Conservation (phyloP, 805 yeast species). For the Candida rishiriensis region DNA sequence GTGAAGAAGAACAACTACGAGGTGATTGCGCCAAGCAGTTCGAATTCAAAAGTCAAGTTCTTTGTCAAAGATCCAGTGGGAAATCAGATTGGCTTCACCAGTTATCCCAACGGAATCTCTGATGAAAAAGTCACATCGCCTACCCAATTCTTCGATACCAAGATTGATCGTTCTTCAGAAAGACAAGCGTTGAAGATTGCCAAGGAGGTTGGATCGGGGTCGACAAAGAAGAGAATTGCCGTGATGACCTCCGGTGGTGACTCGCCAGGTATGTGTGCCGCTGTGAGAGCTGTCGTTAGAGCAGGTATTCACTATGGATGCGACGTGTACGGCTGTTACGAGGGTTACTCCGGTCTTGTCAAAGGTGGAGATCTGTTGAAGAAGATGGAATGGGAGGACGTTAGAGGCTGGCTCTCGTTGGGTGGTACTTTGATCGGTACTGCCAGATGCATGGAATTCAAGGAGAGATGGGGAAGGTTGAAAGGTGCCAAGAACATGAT, state of each 20-base stretch:
- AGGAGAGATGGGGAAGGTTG: constrained; percentile 62
- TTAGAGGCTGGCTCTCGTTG: constrained; percentile 84
- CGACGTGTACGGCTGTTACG: constrained; percentile 86
- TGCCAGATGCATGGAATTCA: constrained; percentile 68
- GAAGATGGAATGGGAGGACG: constrained; percentile 89
- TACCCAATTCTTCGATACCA: constrained; percentile 5
- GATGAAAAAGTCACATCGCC: constrained; percentile 7
- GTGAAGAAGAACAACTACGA: constrained; percentile 16
- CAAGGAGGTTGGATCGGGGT: constrained; percentile 2
- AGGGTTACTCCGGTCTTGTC: constrained; percentile 93
- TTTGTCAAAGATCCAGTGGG: constrained; percentile 64
- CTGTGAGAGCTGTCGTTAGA: constrained; percentile 91
- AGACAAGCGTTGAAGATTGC: background rate
- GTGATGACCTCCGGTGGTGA: constrained; percentile 99
- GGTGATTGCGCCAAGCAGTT: constrained; percentile 10
- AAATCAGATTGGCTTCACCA: constrained; percentile 51
- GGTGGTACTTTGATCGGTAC: constrained; percentile 98
- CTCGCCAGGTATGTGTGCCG: constrained; percentile 98
- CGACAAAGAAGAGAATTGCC: constrained; percentile 49
- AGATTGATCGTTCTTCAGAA: background rate
- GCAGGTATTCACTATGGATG: constrained; percentile 85
- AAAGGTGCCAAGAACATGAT: constrained; percentile 62
- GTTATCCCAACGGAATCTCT: constrained; percentile 37
- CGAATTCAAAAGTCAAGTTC: constrained; percentile 19
- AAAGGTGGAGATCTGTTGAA: constrained; percentile 73